Base-by-base conservation (phyloP, 805 yeast species). In the Blastobotrys parvus region DNA sequence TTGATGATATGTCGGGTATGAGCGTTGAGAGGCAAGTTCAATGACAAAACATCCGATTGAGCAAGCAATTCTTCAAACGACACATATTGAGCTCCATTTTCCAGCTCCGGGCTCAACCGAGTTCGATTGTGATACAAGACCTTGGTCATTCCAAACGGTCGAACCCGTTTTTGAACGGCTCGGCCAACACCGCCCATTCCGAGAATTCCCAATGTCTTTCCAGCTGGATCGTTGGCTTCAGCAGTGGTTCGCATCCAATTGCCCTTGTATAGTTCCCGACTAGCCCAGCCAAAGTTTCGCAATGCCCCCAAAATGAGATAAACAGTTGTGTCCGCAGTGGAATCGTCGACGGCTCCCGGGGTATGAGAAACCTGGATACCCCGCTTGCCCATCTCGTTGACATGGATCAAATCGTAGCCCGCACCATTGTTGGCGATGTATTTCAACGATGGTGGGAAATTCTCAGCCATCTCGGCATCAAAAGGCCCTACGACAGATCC, bases 121-220 rank as follows among this genome's bases (percentile, higher is more conserved):
- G 57, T 54, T 37, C 82, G 66, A 62, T 77, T 77, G 60, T 75
- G 62, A 62, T 78, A 78, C 40, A 71, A 54, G 49, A 75, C 64
- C 55, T 68, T 68, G 38, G 58, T 67, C 54, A 75, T 72, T 3
- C 75, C 75, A 53, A 77, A 71, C 2, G 72, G 74, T 42, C 47
- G 45, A 44, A 69, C 64, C 50, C 78, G 67, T 54, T 74, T 75
- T 29, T 77, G 69, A 44, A 76, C 67, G 8, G 74, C 71, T 22
- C 75, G 65, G 40, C 82, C 83, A 57, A 77, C 75, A 5, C 81
- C 81, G 4, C 83, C 83, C 70, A 78, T 65, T 2, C 83, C 83
- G 31, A 77, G 61, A 42, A 77, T 74, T 3, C 82, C 83, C 16
- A 77, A 67, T 3, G 67, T 66, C 52, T 69, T 69, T 22, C 71